A percentile compares a stretch with the other conserved stretches of the same genome.
phyloP scores from a whole-genome alignment of 2,329 filamentous ascomycete genomes.

The Hymenoscyphus infarciens region DNA sequence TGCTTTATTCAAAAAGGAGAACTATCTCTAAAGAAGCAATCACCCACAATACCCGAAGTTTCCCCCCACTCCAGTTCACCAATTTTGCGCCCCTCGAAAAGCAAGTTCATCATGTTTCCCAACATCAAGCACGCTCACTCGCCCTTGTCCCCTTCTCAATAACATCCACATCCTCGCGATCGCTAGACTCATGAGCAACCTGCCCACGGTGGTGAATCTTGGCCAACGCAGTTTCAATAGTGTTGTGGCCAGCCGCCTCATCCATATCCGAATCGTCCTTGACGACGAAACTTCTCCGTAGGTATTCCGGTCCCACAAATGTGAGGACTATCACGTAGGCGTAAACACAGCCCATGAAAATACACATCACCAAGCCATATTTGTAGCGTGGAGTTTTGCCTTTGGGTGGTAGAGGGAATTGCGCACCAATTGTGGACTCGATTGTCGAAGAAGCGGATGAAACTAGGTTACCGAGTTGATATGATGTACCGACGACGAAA shows the following conservation, averaged over 20 bases:
- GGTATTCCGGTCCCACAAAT: constrained; percentile 43
- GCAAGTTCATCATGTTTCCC: too few relatives aligned
- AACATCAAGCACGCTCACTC: background rate
- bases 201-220: constrained; percentile 16
- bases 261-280: constrained; percentile 45
- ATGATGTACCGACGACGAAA: constrained; percentile 66
- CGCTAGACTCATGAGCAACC: background rate
- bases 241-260: constrained; percentile 39
- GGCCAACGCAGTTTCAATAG: constrained; percentile 30
- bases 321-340: constrained; percentile 59
- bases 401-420: constrained; percentile 65
- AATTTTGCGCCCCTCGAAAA: too few relatives aligned
- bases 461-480: constrained; percentile 74
- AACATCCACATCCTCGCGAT: background rate
- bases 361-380: constrained; percentile 82
- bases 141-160: background rate
- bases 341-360: constrained; percentile 71
- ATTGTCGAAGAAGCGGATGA: constrained; percentile 72
- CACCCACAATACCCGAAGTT: too few relatives aligned
- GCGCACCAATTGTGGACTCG: constrained; percentile 70
- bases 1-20: too few relatives aligned
- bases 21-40: too few relatives aligned
- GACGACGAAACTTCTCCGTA: constrained; percentile 45
- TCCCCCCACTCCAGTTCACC: too few relatives aligned
- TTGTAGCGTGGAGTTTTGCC: constrained; percentile 55